A percentile compares a stretch with the other conserved stretches of the same genome.
Conservation (phyloP, 768 basidiomycete genomes). For the Boletales sp. region DNA sequence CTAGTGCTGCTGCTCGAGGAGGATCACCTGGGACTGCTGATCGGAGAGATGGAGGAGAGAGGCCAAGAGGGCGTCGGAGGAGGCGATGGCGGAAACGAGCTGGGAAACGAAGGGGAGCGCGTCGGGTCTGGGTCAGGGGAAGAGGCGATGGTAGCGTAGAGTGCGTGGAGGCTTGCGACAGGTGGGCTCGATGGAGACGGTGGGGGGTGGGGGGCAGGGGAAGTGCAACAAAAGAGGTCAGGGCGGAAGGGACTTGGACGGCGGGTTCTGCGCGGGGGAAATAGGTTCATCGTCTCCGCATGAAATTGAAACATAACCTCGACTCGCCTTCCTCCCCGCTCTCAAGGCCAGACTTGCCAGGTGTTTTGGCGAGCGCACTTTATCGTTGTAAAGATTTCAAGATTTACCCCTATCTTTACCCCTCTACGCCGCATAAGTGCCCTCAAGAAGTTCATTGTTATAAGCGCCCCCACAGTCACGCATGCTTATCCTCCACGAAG, state of each 20-base stretch:
- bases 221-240: slow-evolving; percentile 25
- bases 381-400: no score
- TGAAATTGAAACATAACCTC: slow-evolving; percentile 9
- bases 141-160: slow-evolving; percentile 46
- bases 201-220: slow-evolving; percentile 43
- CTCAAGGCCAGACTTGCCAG: not conserved
- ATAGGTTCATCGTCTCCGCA: slow-evolving; percentile 14
- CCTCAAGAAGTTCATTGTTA: no score
- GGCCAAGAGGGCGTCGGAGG: slow-evolving; percentile 57
- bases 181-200: slow-evolving; percentile 52
- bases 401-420: no score
- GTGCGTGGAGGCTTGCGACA: slow-evolving; percentile 65
- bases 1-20: slow-evolving; percentile 62
- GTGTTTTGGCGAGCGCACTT: no score
- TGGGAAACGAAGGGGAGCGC: slow-evolving; percentile 50
- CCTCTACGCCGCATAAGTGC: no score
- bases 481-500: no score
- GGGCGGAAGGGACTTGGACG: slow-evolving; percentile 6
- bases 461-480: no score
- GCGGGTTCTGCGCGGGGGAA: slow-evolving; percentile 8
- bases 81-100: slow-evolving; percentile 53
- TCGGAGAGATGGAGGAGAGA: slow-evolving; percentile 58
- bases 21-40: slow-evolving; percentile 61
- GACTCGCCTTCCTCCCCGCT: not conserved
- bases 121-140: slow-evolving; percentile 19